A percentile compares a stretch with the other conserved stretches of the same genome.
These are phyloP conservation scores for Hypholoma sublateritium DNA, from an alignment of 768 basidiomycete species.

Conservation along the genomic window DNA sequence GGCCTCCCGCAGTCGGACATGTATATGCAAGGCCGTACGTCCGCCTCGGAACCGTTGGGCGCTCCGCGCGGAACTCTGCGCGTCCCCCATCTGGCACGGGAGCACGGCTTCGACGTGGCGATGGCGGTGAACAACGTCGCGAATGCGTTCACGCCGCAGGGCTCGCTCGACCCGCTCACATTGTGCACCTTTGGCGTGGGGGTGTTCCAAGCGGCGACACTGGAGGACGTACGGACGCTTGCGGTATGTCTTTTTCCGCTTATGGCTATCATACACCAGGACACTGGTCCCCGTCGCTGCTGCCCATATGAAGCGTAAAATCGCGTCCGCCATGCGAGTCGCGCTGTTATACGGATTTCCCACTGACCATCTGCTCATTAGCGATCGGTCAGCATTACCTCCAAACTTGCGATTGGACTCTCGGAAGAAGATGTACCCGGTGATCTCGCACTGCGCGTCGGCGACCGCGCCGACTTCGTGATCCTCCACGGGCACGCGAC, in stretches of 20 bases:
- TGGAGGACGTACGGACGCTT: slow-evolving; percentile 43
- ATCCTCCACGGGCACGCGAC: slow-evolving; percentile 49
- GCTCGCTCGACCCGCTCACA: slow-evolving; percentile 59
- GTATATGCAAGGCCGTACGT: slow-evolving; percentile 62
- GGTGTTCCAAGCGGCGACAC: slow-evolving; percentile 57
- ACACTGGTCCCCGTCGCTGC: background rate
- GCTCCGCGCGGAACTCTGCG: slow-evolving; percentile 56
- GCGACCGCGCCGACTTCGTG: slow-evolving; percentile 56
- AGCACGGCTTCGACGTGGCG: slow-evolving; percentile 48
- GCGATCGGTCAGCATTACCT: slow-evolving; percentile 52
- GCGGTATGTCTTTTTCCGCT: slow-evolving; percentile 35
- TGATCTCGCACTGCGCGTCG: slow-evolving; percentile 36
- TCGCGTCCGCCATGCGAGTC: background rate
- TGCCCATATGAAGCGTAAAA: background rate
- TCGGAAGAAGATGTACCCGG: slow-evolving; percentile 12
- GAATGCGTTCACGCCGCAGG: slow-evolving; percentile 72
- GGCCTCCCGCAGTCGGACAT: slow-evolving; percentile 64
- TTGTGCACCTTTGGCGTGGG: slow-evolving; percentile 58
- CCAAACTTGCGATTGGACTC: slow-evolving; percentile 49
- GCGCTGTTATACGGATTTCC: background rate
- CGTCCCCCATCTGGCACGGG: slow-evolving; percentile 44
- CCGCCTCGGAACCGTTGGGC: slow-evolving; percentile 32
- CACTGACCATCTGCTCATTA: slow-evolving; percentile 1
- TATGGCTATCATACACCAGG: background rate
- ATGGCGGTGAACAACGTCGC: slow-evolving; percentile 66